These are phyloP conservation scores for Neurospora sp. DNA, from an alignment of 495 filamentous ascomycete species.

Conservation along the genomic window DNA sequence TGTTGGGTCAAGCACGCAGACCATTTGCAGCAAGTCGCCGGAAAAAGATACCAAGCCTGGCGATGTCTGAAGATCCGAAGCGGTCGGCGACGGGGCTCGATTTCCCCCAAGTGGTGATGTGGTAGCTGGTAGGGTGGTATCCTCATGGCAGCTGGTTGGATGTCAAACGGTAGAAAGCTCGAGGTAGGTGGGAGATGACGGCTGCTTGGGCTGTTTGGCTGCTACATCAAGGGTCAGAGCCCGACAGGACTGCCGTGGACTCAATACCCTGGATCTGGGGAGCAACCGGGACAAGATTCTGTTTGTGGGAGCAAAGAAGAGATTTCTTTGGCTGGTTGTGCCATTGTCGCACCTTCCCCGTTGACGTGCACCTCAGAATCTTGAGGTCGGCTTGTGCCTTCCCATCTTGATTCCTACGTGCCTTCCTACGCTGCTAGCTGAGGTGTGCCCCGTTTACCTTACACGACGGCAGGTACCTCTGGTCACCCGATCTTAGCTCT, in stretches of 20 bases:
- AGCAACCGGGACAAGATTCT: background rate
- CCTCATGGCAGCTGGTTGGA: background rate
- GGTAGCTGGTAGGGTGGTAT: background rate
- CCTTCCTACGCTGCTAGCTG: background rate
- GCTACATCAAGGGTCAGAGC: background rate
- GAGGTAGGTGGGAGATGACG: background rate
- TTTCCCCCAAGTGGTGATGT: background rate
- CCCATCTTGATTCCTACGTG: background rate
- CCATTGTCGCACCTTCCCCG: background rate
- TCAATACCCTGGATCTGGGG: background rate
- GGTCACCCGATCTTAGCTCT: background rate
- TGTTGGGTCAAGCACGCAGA: background rate
- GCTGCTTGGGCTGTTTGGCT: background rate
- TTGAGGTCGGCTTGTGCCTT: background rate
- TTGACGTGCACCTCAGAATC: background rate
- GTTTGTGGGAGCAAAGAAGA: background rate
- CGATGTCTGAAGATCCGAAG: background rate
- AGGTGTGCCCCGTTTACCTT: background rate
- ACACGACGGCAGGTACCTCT: background rate
- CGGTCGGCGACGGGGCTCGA: background rate
- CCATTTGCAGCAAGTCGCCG: background rate
- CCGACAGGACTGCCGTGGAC: background rate
- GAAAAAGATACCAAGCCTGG: background rate
- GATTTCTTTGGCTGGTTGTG: background rate
- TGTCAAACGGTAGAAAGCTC: background rate